Evolutionary conservation across 1,284 basidiomycete species (phyloP), one percentile per base, ranked within the genome.

Genomic region (Sphagnurus paluster): DNA sequence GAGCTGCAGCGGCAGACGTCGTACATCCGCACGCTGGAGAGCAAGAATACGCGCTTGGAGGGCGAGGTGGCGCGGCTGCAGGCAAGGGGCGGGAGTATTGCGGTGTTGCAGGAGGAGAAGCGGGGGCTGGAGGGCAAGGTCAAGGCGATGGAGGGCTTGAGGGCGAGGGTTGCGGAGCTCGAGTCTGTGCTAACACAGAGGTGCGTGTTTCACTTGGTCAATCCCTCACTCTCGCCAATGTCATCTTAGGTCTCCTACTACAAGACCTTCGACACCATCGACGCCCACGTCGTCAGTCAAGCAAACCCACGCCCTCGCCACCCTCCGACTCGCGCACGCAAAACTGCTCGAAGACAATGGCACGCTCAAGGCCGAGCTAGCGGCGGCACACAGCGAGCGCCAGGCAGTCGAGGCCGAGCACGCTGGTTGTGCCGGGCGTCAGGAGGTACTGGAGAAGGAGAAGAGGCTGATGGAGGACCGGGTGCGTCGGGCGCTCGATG

Each of bases 31-130:
- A 71, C 71, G 1, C 70, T 90, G 1, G 87, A 91, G 61, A 64
- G 69, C n/a, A 71, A 72, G 5, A 91, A 90, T 50, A 66, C 74
- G 2, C 78, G 73, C 52, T 65, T 88, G 41, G 72, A 60, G 6
- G 60, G 71, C 0, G 85, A 90, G 54, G 54, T 90, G 11, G 66
- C 63, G 7, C 57, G 70, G 4, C 68, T 87, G 19, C 71, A 78
- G 39, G 78, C 79, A 44, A 69, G 77, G 4, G 72, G 83, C 30
- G 66, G 72, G 2, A 83, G 79, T 54, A 64, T 86, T 5, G 86
- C 89, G 53, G 80, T 91, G 0, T 60, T 92, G 34, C 74, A 77
- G 39, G 90, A 91, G 60, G 84, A 90, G 64, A 90, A 89, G 54
- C 71, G 81, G 10, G 71, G 75, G 0, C 63, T 91, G 33, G 82